Evolutionary conservation across 139 green algal species (phyloP), one percentile per base, ranked within the genome.

Genomic region (Eudorina sp.): DNA sequence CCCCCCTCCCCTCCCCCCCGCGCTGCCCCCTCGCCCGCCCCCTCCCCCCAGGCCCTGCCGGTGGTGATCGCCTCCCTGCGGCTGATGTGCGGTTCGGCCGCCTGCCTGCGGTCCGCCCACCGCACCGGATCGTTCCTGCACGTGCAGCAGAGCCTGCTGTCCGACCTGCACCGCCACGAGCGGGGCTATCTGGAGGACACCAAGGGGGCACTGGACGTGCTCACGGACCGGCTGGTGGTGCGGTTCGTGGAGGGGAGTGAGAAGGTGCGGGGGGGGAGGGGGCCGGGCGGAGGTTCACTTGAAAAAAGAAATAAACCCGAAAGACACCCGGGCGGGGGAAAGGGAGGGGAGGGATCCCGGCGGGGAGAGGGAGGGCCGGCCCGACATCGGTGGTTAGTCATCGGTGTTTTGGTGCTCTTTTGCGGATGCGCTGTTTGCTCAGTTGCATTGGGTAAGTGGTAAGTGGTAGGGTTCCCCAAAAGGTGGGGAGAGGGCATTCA

Each of bases 111-210:
- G 29, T 58, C 85, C 25, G 90, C 87, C 2, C 3, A 62, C 38
- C 66, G 78, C 27, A 58, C 83, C 29, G 87, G 90, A 16, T 41
- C 34, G 13, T 93, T 91, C 74, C 40, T 87, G 69, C 79, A 91
- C 70, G 83, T 91, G 83, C 90, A 93, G 90, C 90, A 91, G 68
- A 84, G 53, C 77, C 53, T 93, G 69, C 77, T 93, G 58, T 89
- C 74, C 4, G 90, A 93, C 84, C 46, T 83, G 38, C 79, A 93
- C 43, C 25, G 58, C 16, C 70, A 89, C 62, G 90, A 93, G 69
- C 45, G 74, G 27, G 74, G 51, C 4, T 93, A 93, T 76, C 68
- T 93, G 53, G 66, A 91, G 77, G 90, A 90, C 78, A 92, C 76
- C 29, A 76, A 88, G 62, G 90, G 90, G 21, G 90, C 90, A 13